These are phyloP conservation scores for Antrodiella citrinella DNA, from an alignment of 768 basidiomycete species.

Conservation along the genomic window DNA sequence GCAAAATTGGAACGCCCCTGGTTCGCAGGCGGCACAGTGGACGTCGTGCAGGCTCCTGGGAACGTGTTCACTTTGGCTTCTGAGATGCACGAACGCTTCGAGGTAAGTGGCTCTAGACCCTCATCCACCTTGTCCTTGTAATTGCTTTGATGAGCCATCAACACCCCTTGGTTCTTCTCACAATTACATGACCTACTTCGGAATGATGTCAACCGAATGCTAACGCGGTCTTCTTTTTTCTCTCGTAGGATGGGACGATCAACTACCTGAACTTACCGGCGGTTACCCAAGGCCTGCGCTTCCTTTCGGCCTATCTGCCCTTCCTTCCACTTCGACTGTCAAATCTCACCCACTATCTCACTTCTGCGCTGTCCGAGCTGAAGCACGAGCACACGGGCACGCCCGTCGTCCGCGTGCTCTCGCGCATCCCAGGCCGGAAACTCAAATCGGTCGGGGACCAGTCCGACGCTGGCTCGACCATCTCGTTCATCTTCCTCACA, in stretches of 20 bases:
- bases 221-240: constrained; percentile 8
- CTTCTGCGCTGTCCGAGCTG: constrained; percentile 43
- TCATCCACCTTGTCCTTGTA: neutral
- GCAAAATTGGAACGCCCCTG: constrained; percentile 58
- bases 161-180: neutral
- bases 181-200: neutral
- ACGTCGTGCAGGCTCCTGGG: constrained; percentile 79
- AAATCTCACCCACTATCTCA: constrained; percentile 56
- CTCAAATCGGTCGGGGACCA: constrained; percentile 55
- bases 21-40: constrained; percentile 81
- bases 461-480: constrained; percentile 54
- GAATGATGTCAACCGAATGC: neutral
- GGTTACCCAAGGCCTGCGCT: constrained; percentile 71
- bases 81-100: constrained; percentile 65
- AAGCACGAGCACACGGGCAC: constrained; percentile 52
- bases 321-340: constrained; percentile 72
- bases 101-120: constrained; percentile 36
- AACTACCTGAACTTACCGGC: constrained; percentile 74
- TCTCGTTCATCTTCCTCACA: constrained; percentile 54
- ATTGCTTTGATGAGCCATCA: neutral
- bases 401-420: constrained; percentile 64
- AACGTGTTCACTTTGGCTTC: constrained; percentile 51
- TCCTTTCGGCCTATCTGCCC: constrained; percentile 71
- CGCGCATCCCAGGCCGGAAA: constrained; percentile 45
- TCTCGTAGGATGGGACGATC: constrained; percentile 68